Conservation (phyloP, 441 rosid genomes). For the Erodium texanum region DNA sequence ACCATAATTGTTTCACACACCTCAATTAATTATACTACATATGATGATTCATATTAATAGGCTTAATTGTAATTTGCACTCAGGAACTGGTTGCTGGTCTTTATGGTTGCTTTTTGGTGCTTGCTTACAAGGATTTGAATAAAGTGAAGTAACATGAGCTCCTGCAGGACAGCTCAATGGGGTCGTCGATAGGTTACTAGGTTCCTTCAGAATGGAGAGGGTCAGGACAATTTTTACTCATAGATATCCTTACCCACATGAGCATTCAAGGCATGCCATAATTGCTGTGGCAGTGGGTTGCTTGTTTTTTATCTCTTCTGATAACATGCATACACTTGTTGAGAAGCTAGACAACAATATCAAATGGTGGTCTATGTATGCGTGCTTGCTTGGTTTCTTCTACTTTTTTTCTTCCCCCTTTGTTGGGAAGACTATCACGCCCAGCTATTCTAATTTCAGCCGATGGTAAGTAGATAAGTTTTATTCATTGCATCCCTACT, state of each 20-base stretch:
- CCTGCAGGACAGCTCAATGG: constrained; percentile 31
- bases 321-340: constrained; percentile 85
- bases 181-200: constrained; percentile 46
- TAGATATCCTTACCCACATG: constrained; percentile 90
- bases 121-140: constrained; percentile 21
- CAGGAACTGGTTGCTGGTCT: constrained; percentile 28
- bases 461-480: constrained; percentile 52
- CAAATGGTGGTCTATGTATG: constrained; percentile 99
- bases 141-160: constrained; percentile 9
- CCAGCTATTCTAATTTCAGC: constrained; percentile 92
- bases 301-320: constrained; percentile 88
- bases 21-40: neutral
- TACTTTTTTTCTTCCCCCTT: constrained; percentile 97
- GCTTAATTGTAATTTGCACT: constrained; percentile 16
- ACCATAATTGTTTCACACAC: neutral
- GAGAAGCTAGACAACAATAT: constrained; percentile 78
- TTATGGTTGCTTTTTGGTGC: constrained; percentile 18
- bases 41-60: constrained; percentile 5
- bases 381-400: constrained; percentile 91
- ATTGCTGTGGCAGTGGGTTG: constrained; percentile 91
- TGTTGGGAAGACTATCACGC: constrained; percentile 81
- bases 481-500: constrained; percentile 9
- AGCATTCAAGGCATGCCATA: constrained; percentile 94
- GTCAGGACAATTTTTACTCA: constrained; percentile 79
- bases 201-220: constrained; percentile 71